phyloP scores from a whole-genome alignment of 2,329 filamentous ascomycete species.

The Simplicillium sp. region DNA sequence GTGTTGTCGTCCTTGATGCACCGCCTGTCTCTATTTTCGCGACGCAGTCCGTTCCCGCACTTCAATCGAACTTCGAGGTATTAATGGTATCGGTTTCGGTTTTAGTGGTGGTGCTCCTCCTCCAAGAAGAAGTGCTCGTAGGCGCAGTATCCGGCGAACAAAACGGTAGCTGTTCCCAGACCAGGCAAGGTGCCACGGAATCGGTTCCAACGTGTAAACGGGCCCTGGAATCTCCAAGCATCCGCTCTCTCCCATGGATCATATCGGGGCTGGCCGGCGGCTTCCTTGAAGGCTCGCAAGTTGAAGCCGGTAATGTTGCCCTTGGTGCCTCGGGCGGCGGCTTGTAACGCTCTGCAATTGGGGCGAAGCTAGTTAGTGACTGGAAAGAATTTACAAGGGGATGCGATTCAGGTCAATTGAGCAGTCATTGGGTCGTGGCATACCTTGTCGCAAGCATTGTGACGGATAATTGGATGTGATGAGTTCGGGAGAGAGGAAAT shows the following conservation, averaged over 20 bases:
- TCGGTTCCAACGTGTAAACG: slow-evolving; percentile 80
- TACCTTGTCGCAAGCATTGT: slow-evolving; percentile 32
- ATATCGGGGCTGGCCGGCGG: slow-evolving; percentile 53
- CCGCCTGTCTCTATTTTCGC: no score
- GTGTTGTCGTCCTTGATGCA: background rate
- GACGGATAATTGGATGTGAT: slow-evolving; percentile 10
- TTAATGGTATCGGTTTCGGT: slow-evolving; percentile 24
- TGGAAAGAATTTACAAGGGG: background rate
- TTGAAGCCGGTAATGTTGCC: slow-evolving; percentile 90
- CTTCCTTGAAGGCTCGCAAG: slow-evolving; percentile 66
- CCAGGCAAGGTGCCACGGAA: slow-evolving; percentile 83
- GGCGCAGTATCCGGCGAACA: slow-evolving; percentile 80
- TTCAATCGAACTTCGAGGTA: no score
- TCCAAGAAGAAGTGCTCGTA: slow-evolving; percentile 84
- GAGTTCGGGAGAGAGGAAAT: background rate
- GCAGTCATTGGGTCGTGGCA: slow-evolving; percentile 2
- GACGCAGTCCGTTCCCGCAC: no score
- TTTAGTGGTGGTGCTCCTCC: slow-evolving; percentile 52
- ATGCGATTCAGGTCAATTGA: background rate
- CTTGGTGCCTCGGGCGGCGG: slow-evolving; percentile 42
- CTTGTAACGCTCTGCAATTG: slow-evolving; percentile 34
- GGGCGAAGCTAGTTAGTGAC: slow-evolving; percentile 9
- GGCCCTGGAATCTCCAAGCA: slow-evolving; percentile 86
- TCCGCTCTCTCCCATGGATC: slow-evolving; percentile 66
- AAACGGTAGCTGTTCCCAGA: slow-evolving; percentile 83